A percentile compares a stretch with the other conserved stretches of the same genome.
phyloP scores from a whole-genome alignment of 1,284 basidiomycete species.

The Bondarzewia mesenterica region DNA sequence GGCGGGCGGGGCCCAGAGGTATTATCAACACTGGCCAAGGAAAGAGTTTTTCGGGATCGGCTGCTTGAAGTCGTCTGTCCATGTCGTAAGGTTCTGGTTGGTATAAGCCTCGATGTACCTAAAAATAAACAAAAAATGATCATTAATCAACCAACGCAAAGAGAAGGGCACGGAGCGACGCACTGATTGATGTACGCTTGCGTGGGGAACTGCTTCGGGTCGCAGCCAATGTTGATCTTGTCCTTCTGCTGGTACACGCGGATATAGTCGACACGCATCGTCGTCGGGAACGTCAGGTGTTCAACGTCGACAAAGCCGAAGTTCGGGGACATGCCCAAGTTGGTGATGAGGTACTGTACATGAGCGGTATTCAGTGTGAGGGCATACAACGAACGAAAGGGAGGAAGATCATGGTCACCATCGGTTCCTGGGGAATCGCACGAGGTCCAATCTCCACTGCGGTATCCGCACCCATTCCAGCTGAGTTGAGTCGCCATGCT shows the following conservation, averaged over 20 bases:
- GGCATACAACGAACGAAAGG: not conserved
- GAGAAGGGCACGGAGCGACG: slow-evolving; percentile 17
- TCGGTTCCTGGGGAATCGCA: slow-evolving; percentile 77
- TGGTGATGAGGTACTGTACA: slow-evolving; percentile 64
- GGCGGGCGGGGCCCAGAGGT: not conserved
- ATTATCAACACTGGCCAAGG: slow-evolving; percentile 39
- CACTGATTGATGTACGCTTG: slow-evolving; percentile 64
- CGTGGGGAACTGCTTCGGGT: slow-evolving; percentile 75
- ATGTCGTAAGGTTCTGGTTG: slow-evolving; percentile 30
- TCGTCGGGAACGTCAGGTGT: slow-evolving; percentile 60
- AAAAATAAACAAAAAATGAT: not conserved
- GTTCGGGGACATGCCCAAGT: slow-evolving; percentile 76
- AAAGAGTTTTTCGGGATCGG: slow-evolving; percentile 52
- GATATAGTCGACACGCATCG: slow-evolving; percentile 77
- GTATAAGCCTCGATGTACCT: slow-evolving; percentile 30
- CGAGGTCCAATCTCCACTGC: slow-evolving; percentile 63
- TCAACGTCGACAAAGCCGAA: slow-evolving; percentile 66
- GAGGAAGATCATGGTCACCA: slow-evolving; percentile 35
- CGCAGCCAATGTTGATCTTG: slow-evolving; percentile 73
- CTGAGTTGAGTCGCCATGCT: slow-evolving; percentile 72
- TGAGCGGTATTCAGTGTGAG: not conserved
- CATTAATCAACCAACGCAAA: not conserved
- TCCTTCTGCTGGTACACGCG: slow-evolving; percentile 73
- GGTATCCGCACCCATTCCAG: slow-evolving; percentile 63
- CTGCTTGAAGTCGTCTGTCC: slow-evolving; percentile 46